phyloP scores from a whole-genome alignment of 176 grass and related monocot genomes.

The Aegilops sharonensis region DNA sequence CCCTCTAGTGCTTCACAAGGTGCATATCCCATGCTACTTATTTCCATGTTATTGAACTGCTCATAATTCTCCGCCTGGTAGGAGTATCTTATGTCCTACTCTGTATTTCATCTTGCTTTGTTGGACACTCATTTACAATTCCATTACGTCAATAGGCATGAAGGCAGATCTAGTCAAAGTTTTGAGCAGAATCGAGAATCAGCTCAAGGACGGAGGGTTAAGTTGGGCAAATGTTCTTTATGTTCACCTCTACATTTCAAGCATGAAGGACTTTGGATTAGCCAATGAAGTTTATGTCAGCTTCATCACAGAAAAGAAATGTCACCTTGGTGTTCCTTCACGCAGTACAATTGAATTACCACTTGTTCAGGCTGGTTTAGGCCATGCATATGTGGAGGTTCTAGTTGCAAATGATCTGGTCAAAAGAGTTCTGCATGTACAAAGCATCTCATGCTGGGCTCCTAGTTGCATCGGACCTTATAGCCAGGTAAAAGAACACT shows the following conservation, averaged over 20 bases:
- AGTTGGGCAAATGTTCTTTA: conserved; percentile 87
- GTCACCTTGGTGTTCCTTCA: conserved; percentile 83
- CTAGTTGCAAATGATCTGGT: conserved; percentile 64
- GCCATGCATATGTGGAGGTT: conserved; percentile 79
- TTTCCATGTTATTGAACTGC: background rate
- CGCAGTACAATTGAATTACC: conserved; percentile 94
- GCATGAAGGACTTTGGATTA: conserved; percentile 77
- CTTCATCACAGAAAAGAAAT: conserved; percentile 84
- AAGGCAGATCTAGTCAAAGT: conserved; percentile 68
- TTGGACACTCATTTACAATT: conserved; percentile 17
- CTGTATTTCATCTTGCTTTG: conserved; percentile 1
- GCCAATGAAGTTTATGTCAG: conserved; percentile 93
- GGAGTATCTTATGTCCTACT: background rate
- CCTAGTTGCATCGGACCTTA: conserved; percentile 99
- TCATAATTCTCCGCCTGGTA: background rate
- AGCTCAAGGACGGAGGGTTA: conserved; percentile 69
- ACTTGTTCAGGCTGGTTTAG: conserved; percentile 54
- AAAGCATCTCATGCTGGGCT: conserved; percentile 98
- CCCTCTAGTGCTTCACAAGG: conserved; percentile 49
- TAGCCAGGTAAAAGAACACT: conserved; percentile 64
- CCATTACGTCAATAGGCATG: conserved; percentile 45
- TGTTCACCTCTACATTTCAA: conserved; percentile 95
- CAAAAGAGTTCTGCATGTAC: conserved; percentile 96
- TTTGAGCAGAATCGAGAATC: conserved; percentile 73
- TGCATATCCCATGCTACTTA: conserved; percentile 16